Evolutionary conservation across 345 rosid genomes (phyloP).

Genomic region (Ailanthus altissimus): DNA sequence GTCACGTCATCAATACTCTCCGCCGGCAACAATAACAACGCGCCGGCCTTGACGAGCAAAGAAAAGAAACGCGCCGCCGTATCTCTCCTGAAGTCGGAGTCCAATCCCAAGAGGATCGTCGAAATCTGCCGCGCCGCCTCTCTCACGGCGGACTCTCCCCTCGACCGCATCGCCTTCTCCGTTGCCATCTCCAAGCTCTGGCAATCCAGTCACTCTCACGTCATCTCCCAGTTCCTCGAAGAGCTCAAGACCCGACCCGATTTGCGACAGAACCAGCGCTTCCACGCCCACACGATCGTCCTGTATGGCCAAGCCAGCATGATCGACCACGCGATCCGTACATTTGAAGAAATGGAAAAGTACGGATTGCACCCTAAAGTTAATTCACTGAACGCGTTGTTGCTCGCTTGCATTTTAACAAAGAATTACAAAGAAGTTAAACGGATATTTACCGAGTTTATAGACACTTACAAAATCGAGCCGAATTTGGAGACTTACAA

Average conservation of each 20-base stretch:
- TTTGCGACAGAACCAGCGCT: constrained; percentile 51
- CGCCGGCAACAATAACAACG: constrained; percentile 24
- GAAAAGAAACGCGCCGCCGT: constrained; percentile 70
- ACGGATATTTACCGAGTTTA: constrained; percentile 62
- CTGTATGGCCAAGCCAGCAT: constrained; percentile 79
- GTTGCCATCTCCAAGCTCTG: constrained; percentile 61
- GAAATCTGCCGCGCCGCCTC: constrained; percentile 82
- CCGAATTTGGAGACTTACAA: constrained; percentile 72
- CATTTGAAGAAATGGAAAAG: constrained; percentile 55
- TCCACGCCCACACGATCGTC: constrained; percentile 60
- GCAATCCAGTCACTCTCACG: constrained; percentile 47
- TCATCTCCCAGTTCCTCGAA: constrained; percentile 51
- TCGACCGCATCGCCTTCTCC: constrained; percentile 72
- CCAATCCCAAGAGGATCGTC: constrained; percentile 70
- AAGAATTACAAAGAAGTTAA: constrained; percentile 59
- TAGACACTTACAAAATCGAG: constrained; percentile 45
- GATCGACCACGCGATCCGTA: constrained; percentile 57
- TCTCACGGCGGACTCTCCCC: constrained; percentile 55
- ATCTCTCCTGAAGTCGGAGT: constrained; percentile 65
- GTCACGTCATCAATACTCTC: constrained; percentile 46
- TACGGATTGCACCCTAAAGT: constrained; percentile 47
- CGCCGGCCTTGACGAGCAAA: constrained; percentile 42
- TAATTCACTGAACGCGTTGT: constrained; percentile 60
- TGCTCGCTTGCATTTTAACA: constrained; percentile 63
- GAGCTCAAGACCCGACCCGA: constrained; percentile 65